These are phyloP conservation scores for Puccinia hordei DNA, from an alignment of 1,284 basidiomycete species.

Conservation along the genomic window DNA sequence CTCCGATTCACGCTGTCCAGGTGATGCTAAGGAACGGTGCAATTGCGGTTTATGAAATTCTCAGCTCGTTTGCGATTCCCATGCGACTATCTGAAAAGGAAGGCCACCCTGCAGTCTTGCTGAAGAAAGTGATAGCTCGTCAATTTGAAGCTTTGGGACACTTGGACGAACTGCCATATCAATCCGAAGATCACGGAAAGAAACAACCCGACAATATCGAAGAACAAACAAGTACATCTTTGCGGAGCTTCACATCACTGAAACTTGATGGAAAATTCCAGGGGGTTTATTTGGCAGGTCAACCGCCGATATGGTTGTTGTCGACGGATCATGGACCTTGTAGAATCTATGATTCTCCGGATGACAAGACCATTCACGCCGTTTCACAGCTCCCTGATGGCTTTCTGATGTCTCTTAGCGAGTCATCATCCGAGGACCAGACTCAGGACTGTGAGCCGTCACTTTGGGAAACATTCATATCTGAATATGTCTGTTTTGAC, in stretches of 20 bases:
- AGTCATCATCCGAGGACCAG: background rate
- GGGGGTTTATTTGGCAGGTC: constrained; percentile 33
- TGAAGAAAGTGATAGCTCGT: constrained; percentile 37
- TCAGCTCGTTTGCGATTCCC: constrained; percentile 12
- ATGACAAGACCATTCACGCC: constrained; percentile 17
- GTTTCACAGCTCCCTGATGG: constrained; percentile 11
- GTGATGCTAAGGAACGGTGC: constrained; percentile 37
- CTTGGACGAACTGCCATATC: background rate
- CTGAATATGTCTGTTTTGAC: constrained; percentile 46
- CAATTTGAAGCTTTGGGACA: constrained; percentile 39
- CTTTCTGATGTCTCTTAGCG: constrained; percentile 25
- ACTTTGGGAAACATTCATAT: constrained; percentile 24
- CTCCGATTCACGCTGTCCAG: background rate
- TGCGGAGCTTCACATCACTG: constrained; percentile 5
- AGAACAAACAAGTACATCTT: background rate
- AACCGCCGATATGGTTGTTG: constrained; percentile 31
- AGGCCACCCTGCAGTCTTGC: constrained; percentile 17
- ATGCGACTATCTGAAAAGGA: constrained; percentile 11
- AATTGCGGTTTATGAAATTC: constrained; percentile 41
- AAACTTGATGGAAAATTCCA: constrained; percentile 22
- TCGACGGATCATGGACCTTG: constrained; percentile 49
- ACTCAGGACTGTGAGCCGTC: background rate
- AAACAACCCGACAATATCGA: background rate
- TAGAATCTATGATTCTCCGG: constrained; percentile 32
- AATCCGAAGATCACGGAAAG: constrained; percentile 8